Evolutionary conservation across 2,329 filamentous ascomycete species (phyloP).

Genomic region (Akanthomyces lecanii): DNA sequence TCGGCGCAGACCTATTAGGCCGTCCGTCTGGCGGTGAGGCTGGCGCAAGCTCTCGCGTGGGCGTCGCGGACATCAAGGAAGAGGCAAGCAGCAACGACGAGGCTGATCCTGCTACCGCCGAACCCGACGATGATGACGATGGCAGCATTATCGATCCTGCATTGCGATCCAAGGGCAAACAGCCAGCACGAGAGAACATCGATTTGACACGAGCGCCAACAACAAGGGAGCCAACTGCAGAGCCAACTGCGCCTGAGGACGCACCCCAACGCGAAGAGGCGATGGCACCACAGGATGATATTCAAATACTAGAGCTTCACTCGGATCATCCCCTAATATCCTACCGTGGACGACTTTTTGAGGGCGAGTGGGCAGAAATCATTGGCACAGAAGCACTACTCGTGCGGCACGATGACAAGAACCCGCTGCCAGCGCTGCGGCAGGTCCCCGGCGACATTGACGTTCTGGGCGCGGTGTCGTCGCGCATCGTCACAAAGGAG

Average conservation of each 20-base stretch:
- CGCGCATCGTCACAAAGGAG: slow-evolving; percentile 65
- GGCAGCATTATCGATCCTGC: slow-evolving; percentile 25
- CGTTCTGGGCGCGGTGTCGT: slow-evolving; percentile 65
- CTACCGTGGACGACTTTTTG: slow-evolving; percentile 74
- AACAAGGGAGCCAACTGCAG: slow-evolving; percentile 9
- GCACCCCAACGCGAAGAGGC: slow-evolving; percentile 14
- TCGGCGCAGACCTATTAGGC: slow-evolving; percentile 24
- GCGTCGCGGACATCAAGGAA: slow-evolving; percentile 21
- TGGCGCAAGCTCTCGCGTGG: background rate
- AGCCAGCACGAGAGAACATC: slow-evolving; percentile 14
- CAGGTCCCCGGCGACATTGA: slow-evolving; percentile 51
- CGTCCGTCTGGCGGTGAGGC: background rate
- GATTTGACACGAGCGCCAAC: slow-evolving; percentile 5
- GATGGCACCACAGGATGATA: slow-evolving; percentile 32
- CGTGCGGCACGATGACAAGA: slow-evolving; percentile 57
- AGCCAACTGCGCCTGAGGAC: slow-evolving; percentile 12
- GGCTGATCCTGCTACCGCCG: slow-evolving; percentile 28
- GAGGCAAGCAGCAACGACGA: slow-evolving; percentile 29
- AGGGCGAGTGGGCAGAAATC: slow-evolving; percentile 75
- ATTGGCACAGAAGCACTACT: slow-evolving; percentile 78
- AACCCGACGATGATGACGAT: slow-evolving; percentile 28
- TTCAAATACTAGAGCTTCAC: slow-evolving; percentile 84
- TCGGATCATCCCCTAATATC: slow-evolving; percentile 71
- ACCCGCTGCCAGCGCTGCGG: slow-evolving; percentile 43
- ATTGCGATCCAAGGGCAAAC: slow-evolving; percentile 23